Conservation (phyloP, 2,329 filamentous ascomycete genomes). For the Cordyceps sp. region DNA sequence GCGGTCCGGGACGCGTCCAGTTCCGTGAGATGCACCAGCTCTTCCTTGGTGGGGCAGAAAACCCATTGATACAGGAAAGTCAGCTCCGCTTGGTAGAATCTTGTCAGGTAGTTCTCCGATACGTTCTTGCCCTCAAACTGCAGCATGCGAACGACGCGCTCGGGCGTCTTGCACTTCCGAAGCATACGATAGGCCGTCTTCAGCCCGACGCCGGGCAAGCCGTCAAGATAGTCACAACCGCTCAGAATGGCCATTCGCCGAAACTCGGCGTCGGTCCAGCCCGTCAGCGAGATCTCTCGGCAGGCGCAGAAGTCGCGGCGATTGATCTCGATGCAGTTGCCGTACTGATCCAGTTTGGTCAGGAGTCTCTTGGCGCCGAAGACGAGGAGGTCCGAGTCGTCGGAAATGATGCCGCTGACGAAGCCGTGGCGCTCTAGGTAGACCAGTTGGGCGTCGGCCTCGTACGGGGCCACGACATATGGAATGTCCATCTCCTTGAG, state of each 20-base stretch:
- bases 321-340: conserved; percentile 83
- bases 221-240: conserved; percentile 87
- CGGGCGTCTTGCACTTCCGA: conserved; percentile 75
- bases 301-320: conserved; percentile 78
- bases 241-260: conserved; percentile 91
- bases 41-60: conserved; percentile 59
- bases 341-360: conserved; percentile 88
- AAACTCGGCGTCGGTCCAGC: conserved; percentile 86
- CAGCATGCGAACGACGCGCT: conserved; percentile 64
- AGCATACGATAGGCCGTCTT: conserved; percentile 89
- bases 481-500: conserved; percentile 64
- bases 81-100: conserved; percentile 73
- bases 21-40: conserved; percentile 60
- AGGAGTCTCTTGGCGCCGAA: conserved; percentile 83
- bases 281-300: conserved; percentile 72
- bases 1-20: conserved; percentile 45
- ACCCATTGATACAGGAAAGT: conserved; percentile 94
- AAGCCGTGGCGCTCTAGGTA: conserved; percentile 79
- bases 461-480: conserved; percentile 91
- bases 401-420: conserved; percentile 77
- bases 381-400: conserved; percentile 90
- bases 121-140: conserved; percentile 84
- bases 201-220: conserved; percentile 70
- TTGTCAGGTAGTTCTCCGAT: conserved; percentile 63
- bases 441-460: conserved; percentile 91